Evolutionary conservation across 805 yeast genomes (phyloP).

Genomic region (Yamadazyma phyllophila): DNA sequence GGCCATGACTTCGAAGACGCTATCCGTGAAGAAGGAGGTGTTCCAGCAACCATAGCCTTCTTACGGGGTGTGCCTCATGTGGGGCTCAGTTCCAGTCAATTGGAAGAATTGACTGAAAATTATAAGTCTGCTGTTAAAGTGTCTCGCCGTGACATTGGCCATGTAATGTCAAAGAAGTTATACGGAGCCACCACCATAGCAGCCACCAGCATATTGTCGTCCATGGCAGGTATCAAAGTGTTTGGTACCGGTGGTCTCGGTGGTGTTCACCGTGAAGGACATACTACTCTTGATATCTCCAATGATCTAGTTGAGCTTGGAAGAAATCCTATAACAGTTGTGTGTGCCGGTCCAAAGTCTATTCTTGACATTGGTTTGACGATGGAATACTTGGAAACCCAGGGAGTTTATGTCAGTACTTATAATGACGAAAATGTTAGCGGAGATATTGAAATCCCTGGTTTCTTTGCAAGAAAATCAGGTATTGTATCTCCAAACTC

Average conservation of each 20-base stretch:
- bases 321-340: slow-evolving; percentile 82
- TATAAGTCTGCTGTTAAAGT: slow-evolving; percentile 51
- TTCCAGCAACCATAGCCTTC: slow-evolving; percentile 86
- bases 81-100: slow-evolving; percentile 53
- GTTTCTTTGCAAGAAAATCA: slow-evolving; percentile 76
- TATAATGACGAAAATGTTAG: slow-evolving; percentile 36
- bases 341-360: slow-evolving; percentile 88
- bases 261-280: slow-evolving; percentile 83
- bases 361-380: slow-evolving; percentile 79
- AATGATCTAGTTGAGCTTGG: slow-evolving; percentile 87
- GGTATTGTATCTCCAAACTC: slow-evolving; percentile 70
- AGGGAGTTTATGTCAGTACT: slow-evolving; percentile 85
- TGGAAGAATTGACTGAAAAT: slow-evolving; percentile 49
- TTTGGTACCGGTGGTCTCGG: slow-evolving; percentile 95
- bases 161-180: slow-evolving; percentile 58
- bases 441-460: slow-evolving; percentile 54
- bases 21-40: slow-evolving; percentile 60
- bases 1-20: slow-evolving; percentile 64
- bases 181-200: slow-evolving; percentile 91
- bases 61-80: slow-evolving; percentile 68
- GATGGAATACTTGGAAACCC: slow-evolving; percentile 83
- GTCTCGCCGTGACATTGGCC: slow-evolving; percentile 77
- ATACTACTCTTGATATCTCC: slow-evolving; percentile 72
- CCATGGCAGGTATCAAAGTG: slow-evolving; percentile 71
- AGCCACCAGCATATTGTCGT: slow-evolving; percentile 79